phyloP scores from a whole-genome alignment of 495 filamentous ascomycete species.

The Daldinia vernicosa region DNA sequence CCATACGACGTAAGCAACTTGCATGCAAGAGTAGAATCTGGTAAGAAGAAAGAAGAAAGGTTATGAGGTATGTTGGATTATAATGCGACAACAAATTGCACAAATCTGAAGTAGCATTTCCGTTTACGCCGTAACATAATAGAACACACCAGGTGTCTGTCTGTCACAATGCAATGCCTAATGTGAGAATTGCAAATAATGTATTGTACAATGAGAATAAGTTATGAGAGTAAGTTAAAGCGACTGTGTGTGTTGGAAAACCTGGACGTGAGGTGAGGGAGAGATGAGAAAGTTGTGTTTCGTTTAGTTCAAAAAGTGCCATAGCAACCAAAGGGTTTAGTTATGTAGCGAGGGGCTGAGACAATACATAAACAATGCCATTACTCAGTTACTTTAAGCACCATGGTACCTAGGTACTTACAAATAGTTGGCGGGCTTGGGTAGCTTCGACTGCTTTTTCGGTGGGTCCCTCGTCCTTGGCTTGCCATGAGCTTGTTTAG shows the following conservation, averaged over 20 bases:
- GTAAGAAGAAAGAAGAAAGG: conserved; percentile 11
- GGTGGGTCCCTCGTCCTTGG: conserved; percentile 28
- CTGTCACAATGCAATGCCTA: background rate
- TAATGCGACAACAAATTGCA: conserved; percentile 24
- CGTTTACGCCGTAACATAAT: conserved; percentile 40
- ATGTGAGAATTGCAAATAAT: background rate
- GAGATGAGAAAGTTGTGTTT: conserved; percentile 19
- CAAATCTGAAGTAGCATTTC: conserved; percentile 37
- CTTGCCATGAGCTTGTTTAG: conserved; percentile 6
- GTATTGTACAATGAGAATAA: background rate
- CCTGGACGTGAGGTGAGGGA: conserved; percentile 6
- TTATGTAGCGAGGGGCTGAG: conserved; percentile 20
- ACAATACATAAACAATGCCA: conserved; percentile 44
- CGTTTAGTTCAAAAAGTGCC: conserved; percentile 17
- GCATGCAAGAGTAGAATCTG: conserved; percentile 20
- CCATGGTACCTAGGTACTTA: no score
- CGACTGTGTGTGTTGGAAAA: background rate
- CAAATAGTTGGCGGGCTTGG: conserved; percentile 20
- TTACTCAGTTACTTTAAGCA: no score
- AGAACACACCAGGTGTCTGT: conserved; percentile 13
- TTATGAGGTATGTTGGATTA: conserved; percentile 23
- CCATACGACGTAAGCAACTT: conserved; percentile 30
- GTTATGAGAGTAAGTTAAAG: background rate
- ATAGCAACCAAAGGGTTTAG: conserved; percentile 36
- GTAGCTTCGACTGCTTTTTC: conserved; percentile 34